phyloP scores from a whole-genome alignment of 1,139 yeast species.

The Taphrina deformans region DNA sequence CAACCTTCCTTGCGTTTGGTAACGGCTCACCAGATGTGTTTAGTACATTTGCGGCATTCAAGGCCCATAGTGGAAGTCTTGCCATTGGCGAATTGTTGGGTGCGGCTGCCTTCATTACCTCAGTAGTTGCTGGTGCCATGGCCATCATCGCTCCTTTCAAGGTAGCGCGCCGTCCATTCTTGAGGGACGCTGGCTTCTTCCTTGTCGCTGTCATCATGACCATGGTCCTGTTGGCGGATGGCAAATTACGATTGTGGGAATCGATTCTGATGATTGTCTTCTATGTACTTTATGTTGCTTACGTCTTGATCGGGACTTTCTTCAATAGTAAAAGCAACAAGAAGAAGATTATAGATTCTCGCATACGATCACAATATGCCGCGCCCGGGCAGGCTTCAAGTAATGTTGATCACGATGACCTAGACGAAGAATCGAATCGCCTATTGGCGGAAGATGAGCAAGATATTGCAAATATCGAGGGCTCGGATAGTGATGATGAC shows the following conservation, averaged over 20 bases:
- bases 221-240: constrained; percentile 47
- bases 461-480: constrained; percentile 1
- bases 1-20: constrained; percentile 84
- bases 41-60: constrained; percentile 79
- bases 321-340: constrained; percentile 3
- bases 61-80: constrained; percentile 63
- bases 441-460: background rate
- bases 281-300: constrained; percentile 56
- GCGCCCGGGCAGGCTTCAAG: background rate
- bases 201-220: constrained; percentile 52
- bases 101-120: constrained; percentile 73
- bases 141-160: constrained; percentile 66
- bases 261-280: constrained; percentile 54
- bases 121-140: constrained; percentile 74
- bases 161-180: constrained; percentile 54
- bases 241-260: constrained; percentile 51
- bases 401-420: constrained; percentile 3
- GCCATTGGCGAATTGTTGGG: constrained; percentile 90
- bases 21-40: constrained; percentile 91
- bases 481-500: constrained; percentile 18
- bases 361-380: constrained; percentile 18
- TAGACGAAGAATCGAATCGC: constrained; percentile 12
- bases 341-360: constrained; percentile 20
- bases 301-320: constrained; percentile 41
- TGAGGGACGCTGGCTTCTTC: constrained; percentile 61